phyloP scores from a whole-genome alignment of 2,329 filamentous ascomycete genomes.

The Xylariaceae sp. region DNA sequence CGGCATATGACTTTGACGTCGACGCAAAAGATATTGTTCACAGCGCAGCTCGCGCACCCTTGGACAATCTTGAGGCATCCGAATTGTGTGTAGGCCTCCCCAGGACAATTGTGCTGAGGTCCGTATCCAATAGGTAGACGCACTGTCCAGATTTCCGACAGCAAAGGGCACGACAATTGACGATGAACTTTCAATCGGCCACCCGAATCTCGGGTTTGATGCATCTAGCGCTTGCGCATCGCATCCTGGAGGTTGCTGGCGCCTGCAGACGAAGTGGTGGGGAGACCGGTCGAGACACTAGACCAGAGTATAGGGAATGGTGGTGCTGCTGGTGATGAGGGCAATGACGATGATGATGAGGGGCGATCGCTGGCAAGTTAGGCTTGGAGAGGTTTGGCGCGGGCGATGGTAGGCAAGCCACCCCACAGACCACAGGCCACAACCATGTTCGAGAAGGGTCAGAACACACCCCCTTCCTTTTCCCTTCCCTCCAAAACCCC shows the following conservation, averaged over 20 bases:
- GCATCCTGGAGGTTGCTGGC: slow-evolving; percentile 9
- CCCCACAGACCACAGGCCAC: background rate
- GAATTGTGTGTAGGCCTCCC: background rate
- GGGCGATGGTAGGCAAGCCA: slow-evolving; percentile 9
- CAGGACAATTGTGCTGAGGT: slow-evolving; percentile 9
- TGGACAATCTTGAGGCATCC: slow-evolving; percentile 7
- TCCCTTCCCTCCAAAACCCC: slow-evolving; percentile 1
- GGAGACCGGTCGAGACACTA: background rate
- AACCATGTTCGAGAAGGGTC: slow-evolving; percentile 10
- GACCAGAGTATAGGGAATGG: background rate
- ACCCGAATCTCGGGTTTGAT: slow-evolving; percentile 9
- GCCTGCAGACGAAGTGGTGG: slow-evolving; percentile 7
- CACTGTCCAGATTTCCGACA: slow-evolving; percentile 5
- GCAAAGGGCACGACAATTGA: slow-evolving; percentile 5
- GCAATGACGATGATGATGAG: background rate
- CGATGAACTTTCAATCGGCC: slow-evolving; percentile 8
- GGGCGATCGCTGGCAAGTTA: background rate
- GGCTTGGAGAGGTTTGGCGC: slow-evolving; percentile 10
- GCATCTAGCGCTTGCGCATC: slow-evolving; percentile 6
- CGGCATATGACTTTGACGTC: slow-evolving; percentile 5
- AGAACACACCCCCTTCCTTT: slow-evolving; percentile 25
- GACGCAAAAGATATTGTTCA: background rate
- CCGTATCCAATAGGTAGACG: slow-evolving; percentile 2
- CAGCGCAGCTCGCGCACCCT: slow-evolving; percentile 3
- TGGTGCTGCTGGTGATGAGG: background rate